A percentile compares a stretch with the other conserved stretches of the same genome.
Conservation (phyloP, 345 rosid genomes). For the Heritiera fomes region DNA sequence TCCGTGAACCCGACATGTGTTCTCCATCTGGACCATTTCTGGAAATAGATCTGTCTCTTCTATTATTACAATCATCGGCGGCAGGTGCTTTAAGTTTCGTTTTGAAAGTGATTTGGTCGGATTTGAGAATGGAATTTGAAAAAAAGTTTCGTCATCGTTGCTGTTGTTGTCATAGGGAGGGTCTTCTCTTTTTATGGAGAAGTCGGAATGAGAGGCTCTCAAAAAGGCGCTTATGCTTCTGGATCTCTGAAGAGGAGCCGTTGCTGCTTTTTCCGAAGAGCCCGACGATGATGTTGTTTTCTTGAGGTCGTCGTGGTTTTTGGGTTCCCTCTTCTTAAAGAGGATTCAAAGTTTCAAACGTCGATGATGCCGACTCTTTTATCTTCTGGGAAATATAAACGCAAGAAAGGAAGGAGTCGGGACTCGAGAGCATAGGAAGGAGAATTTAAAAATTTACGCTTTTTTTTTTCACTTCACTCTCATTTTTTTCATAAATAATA, state of each 20-base stretch:
- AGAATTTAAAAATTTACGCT: too few species aligned
- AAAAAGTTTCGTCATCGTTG: conserved; percentile 18
- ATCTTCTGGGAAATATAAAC: too few species aligned
- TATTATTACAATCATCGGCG: conserved; percentile 16
- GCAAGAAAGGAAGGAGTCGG: too few species aligned
- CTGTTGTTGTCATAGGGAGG: conserved; percentile 45
- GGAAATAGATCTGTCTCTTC: conserved; percentile 54
- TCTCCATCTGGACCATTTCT: conserved; percentile 34
- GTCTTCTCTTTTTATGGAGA: conserved; percentile 53
- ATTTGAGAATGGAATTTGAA: background rate
- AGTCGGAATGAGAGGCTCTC: conserved; percentile 39
- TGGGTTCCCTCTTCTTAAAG: conserved; percentile 34
- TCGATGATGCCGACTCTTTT: too few species aligned
- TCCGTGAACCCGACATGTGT: conserved; percentile 19
- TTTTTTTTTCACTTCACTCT: too few species aligned
- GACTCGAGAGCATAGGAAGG: too few species aligned
- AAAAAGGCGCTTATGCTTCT: conserved; percentile 62
- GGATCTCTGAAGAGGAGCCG: conserved; percentile 47
- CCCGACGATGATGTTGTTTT: conserved; percentile 12
- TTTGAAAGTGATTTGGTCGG: background rate
- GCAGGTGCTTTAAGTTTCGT: background rate
- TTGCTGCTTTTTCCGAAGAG: conserved; percentile 16
- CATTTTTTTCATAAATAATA: too few species aligned
- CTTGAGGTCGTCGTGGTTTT: conserved; percentile 21
- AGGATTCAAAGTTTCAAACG: conserved; percentile 43